A percentile compares a stretch with the other conserved stretches of the same genome.
phyloP scores from a whole-genome alignment of 345 rosid genomes.

The Citrus sinensis region DNA sequence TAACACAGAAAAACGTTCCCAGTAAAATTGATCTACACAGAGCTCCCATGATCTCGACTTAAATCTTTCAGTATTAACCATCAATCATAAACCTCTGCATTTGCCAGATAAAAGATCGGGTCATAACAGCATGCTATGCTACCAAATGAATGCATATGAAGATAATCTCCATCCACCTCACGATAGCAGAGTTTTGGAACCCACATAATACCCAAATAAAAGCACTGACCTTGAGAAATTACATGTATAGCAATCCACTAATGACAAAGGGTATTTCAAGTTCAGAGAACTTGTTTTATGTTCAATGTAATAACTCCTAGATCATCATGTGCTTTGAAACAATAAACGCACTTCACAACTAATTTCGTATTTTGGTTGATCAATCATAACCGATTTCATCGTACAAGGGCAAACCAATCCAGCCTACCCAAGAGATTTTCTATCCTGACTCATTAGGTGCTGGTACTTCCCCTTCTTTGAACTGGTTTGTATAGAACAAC shows the following conservation, averaged over 20 bases:
- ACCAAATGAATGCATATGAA: not conserved
- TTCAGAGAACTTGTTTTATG: slow-evolving; percentile 1
- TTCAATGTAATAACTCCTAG: slow-evolving; percentile 11
- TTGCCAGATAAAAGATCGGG: not conserved
- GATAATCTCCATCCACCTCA: not conserved
- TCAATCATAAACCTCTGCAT: not conserved
- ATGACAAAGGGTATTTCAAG: slow-evolving; percentile 13
- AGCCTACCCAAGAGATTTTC: not conserved
- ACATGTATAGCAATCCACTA: slow-evolving; percentile 9
- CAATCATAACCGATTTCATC: slow-evolving; percentile 18
- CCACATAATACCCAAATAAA: not conserved
- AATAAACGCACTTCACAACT: slow-evolving; percentile 21
- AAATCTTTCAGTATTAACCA: not conserved
- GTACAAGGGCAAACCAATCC: slow-evolving; percentile 12
- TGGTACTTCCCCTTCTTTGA: slow-evolving; percentile 57
- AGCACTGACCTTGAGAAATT: slow-evolving; percentile 2
- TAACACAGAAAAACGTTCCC: no score
- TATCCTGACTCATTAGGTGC: slow-evolving; percentile 36
- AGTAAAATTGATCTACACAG: no score
- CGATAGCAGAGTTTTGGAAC: not conserved
- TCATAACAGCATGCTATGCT: no score
- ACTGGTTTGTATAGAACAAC: slow-evolving; percentile 94
- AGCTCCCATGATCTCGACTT: no score
- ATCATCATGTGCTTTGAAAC: slow-evolving; percentile 8
- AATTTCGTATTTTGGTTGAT: slow-evolving; percentile 18